Evolutionary conservation across 805 yeast genomes (phyloP), one percentile per base, ranked within the genome.

Genomic region (Saccharomycopsis amapae): DNA sequence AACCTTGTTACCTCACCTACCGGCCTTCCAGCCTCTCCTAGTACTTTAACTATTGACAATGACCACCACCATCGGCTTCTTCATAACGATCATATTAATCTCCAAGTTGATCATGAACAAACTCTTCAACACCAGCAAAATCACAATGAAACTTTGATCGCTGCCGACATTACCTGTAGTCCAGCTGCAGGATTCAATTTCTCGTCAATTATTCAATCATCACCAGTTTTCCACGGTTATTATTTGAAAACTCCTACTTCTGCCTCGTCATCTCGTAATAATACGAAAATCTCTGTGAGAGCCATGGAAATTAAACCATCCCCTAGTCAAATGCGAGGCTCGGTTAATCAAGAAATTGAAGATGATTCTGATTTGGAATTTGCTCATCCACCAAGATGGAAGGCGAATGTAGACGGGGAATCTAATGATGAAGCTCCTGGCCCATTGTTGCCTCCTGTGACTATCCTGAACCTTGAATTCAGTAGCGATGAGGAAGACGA

Each of bases 391-490:
- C 4, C n/a, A 12, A 36, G 26, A 26, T 25, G 23, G 5, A 36
- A 26, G 9, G 18, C 12, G 2, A 24, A 13, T 26, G 17, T 38
- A 25, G 41, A 38, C 26, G 20, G 24, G 17, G 24, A 9, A 13
- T 12, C 2, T 17, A 20, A 17, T 38, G 18, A 38, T 26, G n/a
- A 28, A 18, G 13, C 6, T 20, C 23, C 23, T 3, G 35, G 37
- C 24, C 51, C 51, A 6, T 39, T 49, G 20, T 39, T 49, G 18
- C 53, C 53, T 2, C 50, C 53, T 7, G 44, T 49, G 12, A 23
- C 50, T 6, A 44, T 49, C 15, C 12, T 34, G 5, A 46, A 42
- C 24, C 22, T 49, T 10, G 48, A 49, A 10, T 40, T 45, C 19
- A 24, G 38, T 15, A 28, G 44, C n/a, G 30, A 38, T 31, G 50